Conservation (phyloP, 768 basidiomycete species). For the Boletellus ananiceps region DNA sequence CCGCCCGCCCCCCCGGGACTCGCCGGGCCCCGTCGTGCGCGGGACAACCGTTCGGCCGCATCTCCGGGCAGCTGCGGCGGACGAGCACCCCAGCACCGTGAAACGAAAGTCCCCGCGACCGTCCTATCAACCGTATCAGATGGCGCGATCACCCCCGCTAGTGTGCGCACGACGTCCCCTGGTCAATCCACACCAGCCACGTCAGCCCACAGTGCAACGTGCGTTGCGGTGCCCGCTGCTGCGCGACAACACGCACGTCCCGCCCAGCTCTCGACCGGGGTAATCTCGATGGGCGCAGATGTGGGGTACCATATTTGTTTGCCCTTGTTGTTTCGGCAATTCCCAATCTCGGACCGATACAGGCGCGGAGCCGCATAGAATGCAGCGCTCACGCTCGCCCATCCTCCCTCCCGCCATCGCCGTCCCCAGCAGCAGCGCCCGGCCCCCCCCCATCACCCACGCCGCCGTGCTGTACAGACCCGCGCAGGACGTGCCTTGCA, state of each 20-base stretch:
- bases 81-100: slow-evolving; percentile 17
- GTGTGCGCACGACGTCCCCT: too few relatives aligned
- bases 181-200: too few relatives aligned
- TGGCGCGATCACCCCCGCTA: not conserved
- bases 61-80: slow-evolving; percentile 11
- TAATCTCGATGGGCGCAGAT: slow-evolving; percentile 13
- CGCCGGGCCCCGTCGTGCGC: too few relatives aligned
- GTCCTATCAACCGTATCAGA: slow-evolving; percentile 30
- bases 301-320: slow-evolving; percentile 18
- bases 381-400: too few relatives aligned
- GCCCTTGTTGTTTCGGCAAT: not conserved
- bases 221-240: too few relatives aligned
- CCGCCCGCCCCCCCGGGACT: too few relatives aligned
- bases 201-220: too few relatives aligned
- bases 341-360: slow-evolving; percentile 24
- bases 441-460: not conserved
- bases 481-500: too few relatives aligned
- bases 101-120: slow-evolving; percentile 14
- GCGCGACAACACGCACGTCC: too few relatives aligned
- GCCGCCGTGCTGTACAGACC: not conserved
- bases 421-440: not conserved
- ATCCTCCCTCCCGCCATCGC: not conserved
- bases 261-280: slow-evolving; percentile 19
- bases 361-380: slow-evolving; percentile 18
- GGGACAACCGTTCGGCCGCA: not conserved